Evolutionary conservation across 176 grass and related monocot species (phyloP), one percentile per base, ranked within the genome.

Genomic region (Phoenix dactylifera): DNA sequence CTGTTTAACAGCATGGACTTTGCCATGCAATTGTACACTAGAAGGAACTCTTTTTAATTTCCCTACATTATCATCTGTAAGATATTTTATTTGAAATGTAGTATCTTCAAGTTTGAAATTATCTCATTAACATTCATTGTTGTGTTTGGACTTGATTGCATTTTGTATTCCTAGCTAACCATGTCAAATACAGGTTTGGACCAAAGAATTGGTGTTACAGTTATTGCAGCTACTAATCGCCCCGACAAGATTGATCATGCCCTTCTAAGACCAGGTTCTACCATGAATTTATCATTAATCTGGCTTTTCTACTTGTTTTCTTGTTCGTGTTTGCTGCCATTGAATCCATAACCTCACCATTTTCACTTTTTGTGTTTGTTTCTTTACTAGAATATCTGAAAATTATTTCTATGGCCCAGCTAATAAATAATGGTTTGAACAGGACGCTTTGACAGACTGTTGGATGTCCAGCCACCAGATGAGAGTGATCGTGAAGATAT

Each of bases 181-280:
- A 63, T 71, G 15, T 5, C 64, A 55, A 65, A 52, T 72, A 81
- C 72, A 96, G 91, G 86, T 77, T 84, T 97, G 81, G 78, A 88
- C 51, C 60, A 80, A 66, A 85, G 63, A 71, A 75, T 59, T 60
- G 87, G 83, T 10, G 66, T 91, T 57, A 87, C 78, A 66, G 87
- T 91, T 74, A 90, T 96, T 75, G 92, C 83, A 68, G 92, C 92
- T 74, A 90, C 92, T 49, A 96, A 96, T 66, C 86, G 86, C 24
- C 92, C 92, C 23, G 92, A 97, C 58, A 97, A 97, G 81, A 97
- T 97, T 50, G 92, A 97, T 78, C 82, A 54, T 76, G 87, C 87
- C 62, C 84, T 97, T 69, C 53, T 88, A 48, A 87, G 92, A 24
- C 92, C 92, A 82, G 92, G 92, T 97, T 56, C 24, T 55, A 20